phyloP scores from a whole-genome alignment of 805 yeast species.

The Sugiyamaella floridensis region DNA sequence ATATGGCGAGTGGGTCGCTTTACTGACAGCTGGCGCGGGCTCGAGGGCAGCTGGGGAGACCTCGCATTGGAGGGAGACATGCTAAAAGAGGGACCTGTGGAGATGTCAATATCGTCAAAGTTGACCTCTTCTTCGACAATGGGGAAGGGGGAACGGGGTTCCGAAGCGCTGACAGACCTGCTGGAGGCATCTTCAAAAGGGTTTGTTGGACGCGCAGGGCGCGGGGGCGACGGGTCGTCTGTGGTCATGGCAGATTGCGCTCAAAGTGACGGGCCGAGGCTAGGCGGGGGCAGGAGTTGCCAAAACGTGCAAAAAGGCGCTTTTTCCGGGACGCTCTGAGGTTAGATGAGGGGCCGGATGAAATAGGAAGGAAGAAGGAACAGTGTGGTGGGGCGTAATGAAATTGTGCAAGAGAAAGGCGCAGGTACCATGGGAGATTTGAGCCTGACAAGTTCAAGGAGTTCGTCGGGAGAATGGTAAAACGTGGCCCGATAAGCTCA shows the following conservation, averaged over 20 bases:
- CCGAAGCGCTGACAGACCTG: neutral
- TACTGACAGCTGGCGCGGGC: slow-evolving; percentile 1
- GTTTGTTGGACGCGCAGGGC: neutral
- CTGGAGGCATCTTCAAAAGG: slow-evolving; percentile 1
- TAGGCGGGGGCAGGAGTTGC: neutral
- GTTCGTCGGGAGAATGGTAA: too few relatives aligned
- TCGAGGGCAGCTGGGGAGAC: neutral
- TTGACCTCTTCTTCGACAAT: slow-evolving; percentile 7
- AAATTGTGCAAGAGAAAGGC: too few relatives aligned
- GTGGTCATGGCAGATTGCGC: neutral
- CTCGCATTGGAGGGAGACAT: neutral
- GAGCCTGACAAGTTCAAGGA: too few relatives aligned
- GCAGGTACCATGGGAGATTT: too few relatives aligned
- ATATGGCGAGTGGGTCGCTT: slow-evolving; percentile 8
- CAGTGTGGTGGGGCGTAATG: too few relatives aligned
- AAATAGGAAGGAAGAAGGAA: neutral
- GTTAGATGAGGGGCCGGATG: neutral
- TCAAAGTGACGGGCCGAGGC: neutral
- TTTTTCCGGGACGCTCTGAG: neutral
- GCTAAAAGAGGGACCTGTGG: neutral
- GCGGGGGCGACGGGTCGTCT: neutral
- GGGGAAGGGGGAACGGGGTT: neutral
- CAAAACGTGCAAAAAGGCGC: neutral
- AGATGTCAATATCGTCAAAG: slow-evolving; percentile 1
- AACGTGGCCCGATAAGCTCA: too few relatives aligned